Conservation (phyloP, 1,139 yeast species). For the Candida mesenterica region DNA sequence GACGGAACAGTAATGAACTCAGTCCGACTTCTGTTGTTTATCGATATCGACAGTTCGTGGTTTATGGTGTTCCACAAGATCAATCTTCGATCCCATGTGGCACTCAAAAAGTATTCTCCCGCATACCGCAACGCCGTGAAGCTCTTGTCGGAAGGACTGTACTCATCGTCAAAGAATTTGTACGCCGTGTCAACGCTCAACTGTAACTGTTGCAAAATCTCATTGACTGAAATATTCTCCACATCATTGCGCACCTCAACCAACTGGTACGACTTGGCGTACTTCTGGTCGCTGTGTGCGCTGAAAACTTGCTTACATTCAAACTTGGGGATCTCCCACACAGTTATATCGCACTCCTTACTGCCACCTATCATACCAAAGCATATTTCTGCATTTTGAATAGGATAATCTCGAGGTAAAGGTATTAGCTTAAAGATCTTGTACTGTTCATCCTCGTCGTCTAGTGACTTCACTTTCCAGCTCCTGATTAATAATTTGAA, state of each 20-base stretch:
- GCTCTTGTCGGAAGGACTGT: slow-evolving; percentile 11
- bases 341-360: slow-evolving; percentile 54
- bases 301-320: slow-evolving; percentile 60
- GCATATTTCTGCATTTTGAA: slow-evolving; percentile 15
- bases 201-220: slow-evolving; percentile 12
- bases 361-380: slow-evolving; percentile 68
- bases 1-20: slow-evolving; percentile 8
- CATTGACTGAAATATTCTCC: slow-evolving; percentile 21
- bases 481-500: slow-evolving; percentile 59
- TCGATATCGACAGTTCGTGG: slow-evolving; percentile 25
- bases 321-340: slow-evolving; percentile 74
- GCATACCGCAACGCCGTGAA: slow-evolving; percentile 16
- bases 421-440: slow-evolving; percentile 47
- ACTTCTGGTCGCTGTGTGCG: slow-evolving; percentile 29
- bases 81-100: slow-evolving; percentile 28
- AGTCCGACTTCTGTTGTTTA: slow-evolving; percentile 14
- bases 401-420: slow-evolving; percentile 34
- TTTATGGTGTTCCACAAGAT: slow-evolving; percentile 34
- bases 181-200: slow-evolving; percentile 12
- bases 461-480: slow-evolving; percentile 42
- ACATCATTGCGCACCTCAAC: slow-evolving; percentile 25
- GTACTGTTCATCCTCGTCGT: slow-evolving; percentile 12
- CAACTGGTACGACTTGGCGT: slow-evolving; percentile 34
- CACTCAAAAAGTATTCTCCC: slow-evolving; percentile 22
- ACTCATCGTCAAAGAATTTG: slow-evolving; percentile 10